Evolutionary conservation across 179 eudicot genomes (phyloP), one percentile per base, ranked within the genome.

Genomic region (Heliamphora pulchella): DNA sequence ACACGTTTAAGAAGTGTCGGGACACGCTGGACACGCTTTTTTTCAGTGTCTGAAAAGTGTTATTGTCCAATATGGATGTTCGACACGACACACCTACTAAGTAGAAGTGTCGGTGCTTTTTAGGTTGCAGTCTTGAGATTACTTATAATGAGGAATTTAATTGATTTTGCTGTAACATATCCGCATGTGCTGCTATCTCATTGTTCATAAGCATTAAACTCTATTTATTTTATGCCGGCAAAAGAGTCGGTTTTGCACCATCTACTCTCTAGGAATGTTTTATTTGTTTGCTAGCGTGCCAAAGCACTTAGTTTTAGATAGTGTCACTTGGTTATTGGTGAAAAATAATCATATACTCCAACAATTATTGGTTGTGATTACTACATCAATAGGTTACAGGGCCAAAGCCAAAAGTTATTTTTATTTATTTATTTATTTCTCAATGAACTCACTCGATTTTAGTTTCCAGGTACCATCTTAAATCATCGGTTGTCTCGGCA

Each of bases 401-500:
- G 46, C 22, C 47, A 50, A 46, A 44, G 9, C 6, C 46, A 41
- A 74, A 14, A 1, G 17, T 69, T 46, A 20, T 14, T 75, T 39
- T 64, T 2, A 47, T 41, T 41, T 22, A 31, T 31, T 31, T 31
- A 31, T 31, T 31, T 81, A 15, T 9, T 71, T 41, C 41, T 3
- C 71, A 41, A 46, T 46, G 75, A 62, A 78, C 74, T 83, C 46
- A 50, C 44, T 55, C 59, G 44, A 47, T 74, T 71, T 59, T 80
- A 10, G 61, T 62, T 66, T 78, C 5, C 82, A 94, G 97, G 91
- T 94, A 88, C 85, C 81, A 68, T 68, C 93, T 95, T 48, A 95
- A 93, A 83, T 76, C 83, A 67, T 90, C 97, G 57, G 78, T 93
- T 74, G 86, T 91, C 71, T 85, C 91, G 57, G 85, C 92, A 68